Percentiles rank a stretch among this genome's conserved stretches.
Conservation (phyloP, 2,329 filamentous ascomycete species). For the Hypoxylon sp. region DNA sequence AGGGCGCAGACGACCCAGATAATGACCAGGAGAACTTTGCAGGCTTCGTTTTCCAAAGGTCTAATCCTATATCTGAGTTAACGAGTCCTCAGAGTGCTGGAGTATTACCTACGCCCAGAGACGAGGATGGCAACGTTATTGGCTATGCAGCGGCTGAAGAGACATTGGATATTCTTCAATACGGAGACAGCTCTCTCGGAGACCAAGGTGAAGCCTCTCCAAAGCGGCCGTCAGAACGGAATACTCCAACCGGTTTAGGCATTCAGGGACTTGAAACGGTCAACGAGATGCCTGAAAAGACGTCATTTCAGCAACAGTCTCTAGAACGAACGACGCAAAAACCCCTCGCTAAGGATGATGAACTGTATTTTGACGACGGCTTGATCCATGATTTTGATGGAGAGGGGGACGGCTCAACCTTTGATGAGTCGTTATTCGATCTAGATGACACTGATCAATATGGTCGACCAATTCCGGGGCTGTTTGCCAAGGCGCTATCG, state of each 20-base stretch:
- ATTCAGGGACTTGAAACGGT: conserved; percentile 58
- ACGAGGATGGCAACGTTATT: conserved; percentile 68
- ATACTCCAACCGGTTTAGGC: conserved; percentile 58
- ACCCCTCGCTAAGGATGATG: conserved; percentile 64
- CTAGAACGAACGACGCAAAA: conserved; percentile 33
- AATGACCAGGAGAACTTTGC: conserved; percentile 74
- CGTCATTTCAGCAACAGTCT: conserved; percentile 40
- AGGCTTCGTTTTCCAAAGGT: conserved; percentile 71
- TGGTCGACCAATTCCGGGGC: conserved; percentile 71
- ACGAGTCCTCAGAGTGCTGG: conserved; percentile 65
- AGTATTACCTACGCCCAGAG: conserved; percentile 67
- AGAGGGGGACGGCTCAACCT: conserved; percentile 68
- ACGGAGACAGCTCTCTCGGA: conserved; percentile 24
- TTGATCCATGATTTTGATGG: conserved; percentile 67
- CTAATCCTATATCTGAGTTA: conserved; percentile 66
- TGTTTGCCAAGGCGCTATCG: conserved; percentile 68
- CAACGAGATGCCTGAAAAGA: conserved; percentile 37
- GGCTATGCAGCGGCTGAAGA: conserved; percentile 70
- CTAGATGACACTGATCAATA: conserved; percentile 74
- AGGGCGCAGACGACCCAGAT: conserved; percentile 61
- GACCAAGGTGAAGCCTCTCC: conserved; percentile 23
- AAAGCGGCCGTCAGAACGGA: conserved; percentile 36
- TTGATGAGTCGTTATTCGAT: conserved; percentile 83
- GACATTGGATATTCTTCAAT: conserved; percentile 54
- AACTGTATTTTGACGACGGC: conserved; percentile 79